These are phyloP conservation scores for Diaporthe aspalathi DNA, from an alignment of 2,329 filamentous ascomycete genomes.

Conservation along the genomic window DNA sequence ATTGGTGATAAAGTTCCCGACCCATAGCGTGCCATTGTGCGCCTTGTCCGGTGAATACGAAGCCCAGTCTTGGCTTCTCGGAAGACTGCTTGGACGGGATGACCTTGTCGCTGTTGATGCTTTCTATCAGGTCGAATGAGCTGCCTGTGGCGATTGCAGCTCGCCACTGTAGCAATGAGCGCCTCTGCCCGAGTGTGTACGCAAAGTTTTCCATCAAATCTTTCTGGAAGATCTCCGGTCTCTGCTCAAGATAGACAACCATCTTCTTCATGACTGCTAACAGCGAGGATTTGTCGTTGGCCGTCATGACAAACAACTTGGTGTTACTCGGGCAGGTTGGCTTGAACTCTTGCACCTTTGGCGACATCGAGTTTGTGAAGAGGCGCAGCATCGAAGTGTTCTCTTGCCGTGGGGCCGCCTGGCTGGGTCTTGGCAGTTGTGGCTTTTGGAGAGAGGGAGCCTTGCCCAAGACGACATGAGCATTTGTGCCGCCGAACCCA, in stretches of 20 bases:
- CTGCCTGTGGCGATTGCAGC: constrained; percentile 57
- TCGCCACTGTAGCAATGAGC: constrained; percentile 42
- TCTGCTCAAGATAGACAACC: constrained; percentile 55
- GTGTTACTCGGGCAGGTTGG: constrained; percentile 33
- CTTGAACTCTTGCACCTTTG: constrained; percentile 42
- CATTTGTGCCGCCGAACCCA: constrained; percentile 60
- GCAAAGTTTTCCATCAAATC: constrained; percentile 59
- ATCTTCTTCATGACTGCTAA: constrained; percentile 53
- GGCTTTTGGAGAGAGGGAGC: constrained; percentile 51
- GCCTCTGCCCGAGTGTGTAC: constrained; percentile 55
- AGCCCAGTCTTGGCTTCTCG: constrained; percentile 36
- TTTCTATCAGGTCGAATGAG: constrained; percentile 58
- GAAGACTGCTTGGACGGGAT: constrained; percentile 9
- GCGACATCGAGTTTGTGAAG: not conserved
- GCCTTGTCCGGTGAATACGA: constrained; percentile 51
- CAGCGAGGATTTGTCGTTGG: constrained; percentile 54
- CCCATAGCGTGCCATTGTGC: constrained; percentile 49
- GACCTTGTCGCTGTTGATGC: constrained; percentile 53
- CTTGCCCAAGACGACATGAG: constrained; percentile 55
- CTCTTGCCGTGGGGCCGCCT: constrained; percentile 39
- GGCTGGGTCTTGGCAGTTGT: constrained; percentile 41
- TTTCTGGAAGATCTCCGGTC: constrained; percentile 57
- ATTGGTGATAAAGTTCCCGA: constrained; percentile 43
- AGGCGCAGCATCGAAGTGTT: constrained; percentile 43
- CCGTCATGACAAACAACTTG: constrained; percentile 57